Evolutionary conservation across 129 eudicot genomes (phyloP).

Genomic region (Helichrysum umbraculigerum): DNA sequence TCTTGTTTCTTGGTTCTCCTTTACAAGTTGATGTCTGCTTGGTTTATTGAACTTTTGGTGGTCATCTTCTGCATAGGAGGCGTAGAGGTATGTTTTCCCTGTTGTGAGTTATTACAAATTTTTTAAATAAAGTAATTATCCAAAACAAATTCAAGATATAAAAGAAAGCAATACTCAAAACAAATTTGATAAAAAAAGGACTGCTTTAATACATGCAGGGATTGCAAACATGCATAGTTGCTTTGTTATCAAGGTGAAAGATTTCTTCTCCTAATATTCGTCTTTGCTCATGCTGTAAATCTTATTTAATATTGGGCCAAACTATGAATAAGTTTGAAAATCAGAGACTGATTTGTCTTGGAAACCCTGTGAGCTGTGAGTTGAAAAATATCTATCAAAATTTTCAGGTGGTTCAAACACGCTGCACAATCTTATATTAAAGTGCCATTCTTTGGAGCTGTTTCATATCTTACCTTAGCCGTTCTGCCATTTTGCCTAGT

Average conservation of each 20-base stretch:
- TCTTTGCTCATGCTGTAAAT: constrained; percentile 17
- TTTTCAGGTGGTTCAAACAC: constrained; percentile 72
- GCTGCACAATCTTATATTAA: constrained; percentile 57
- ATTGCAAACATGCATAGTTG: constrained; percentile 72
- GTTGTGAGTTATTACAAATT: background rate
- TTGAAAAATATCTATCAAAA: background rate
- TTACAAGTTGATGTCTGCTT: constrained; percentile 73
- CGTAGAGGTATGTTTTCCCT: constrained; percentile 55
- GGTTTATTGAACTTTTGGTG: constrained; percentile 82
- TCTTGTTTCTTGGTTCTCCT: constrained; percentile 82
- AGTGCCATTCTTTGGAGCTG: constrained; percentile 73
- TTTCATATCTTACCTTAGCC: constrained; percentile 75
- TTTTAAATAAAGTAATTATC: background rate
- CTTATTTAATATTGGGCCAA: background rate
- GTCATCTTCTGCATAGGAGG: constrained; percentile 90
- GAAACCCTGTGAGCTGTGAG: background rate
- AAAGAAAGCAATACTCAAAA: background rate
- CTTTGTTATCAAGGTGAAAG: constrained; percentile 63
- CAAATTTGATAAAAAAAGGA: background rate
- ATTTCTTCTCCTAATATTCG: constrained; percentile 17
- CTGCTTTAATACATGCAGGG: constrained; percentile 50
- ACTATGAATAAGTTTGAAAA: background rate
- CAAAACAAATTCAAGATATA: constrained; percentile 8
- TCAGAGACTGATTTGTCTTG: background rate
- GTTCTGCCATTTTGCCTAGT: constrained; percentile 79